A percentile compares a stretch with the other conserved stretches of the same genome.
phyloP scores from a whole-genome alignment of 1,284 basidiomycete species.

The Polyporus tsugae region DNA sequence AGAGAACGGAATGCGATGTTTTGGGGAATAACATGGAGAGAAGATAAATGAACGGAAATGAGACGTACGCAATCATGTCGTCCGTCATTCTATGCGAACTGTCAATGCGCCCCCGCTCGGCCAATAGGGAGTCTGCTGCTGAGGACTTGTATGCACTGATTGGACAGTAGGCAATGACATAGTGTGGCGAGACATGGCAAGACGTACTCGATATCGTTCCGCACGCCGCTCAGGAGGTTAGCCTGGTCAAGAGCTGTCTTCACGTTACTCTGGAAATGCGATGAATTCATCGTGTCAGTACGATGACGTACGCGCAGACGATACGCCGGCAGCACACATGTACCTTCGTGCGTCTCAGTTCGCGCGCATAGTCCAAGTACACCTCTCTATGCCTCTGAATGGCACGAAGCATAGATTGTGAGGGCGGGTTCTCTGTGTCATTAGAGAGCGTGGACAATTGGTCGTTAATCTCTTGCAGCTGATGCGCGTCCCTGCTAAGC shows the following conservation, averaged over 20 bases:
- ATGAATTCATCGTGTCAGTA: not conserved
- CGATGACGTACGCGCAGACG: constrained; percentile 14
- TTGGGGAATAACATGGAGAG: not conserved
- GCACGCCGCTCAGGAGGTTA: constrained; percentile 89
- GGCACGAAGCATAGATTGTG: constrained; percentile 87
- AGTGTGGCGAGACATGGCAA: not conserved
- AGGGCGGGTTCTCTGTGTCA: constrained; percentile 78
- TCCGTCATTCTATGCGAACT: constrained; percentile 96
- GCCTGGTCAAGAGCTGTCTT: constrained; percentile 86
- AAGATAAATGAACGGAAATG: not conserved
- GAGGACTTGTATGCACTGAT: constrained; percentile 87
- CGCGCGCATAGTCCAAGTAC: constrained; percentile 86
- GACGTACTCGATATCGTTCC: constrained; percentile 93
- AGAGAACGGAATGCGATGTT: not conserved
- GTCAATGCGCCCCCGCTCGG: constrained; percentile 90
- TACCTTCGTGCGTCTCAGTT: constrained; percentile 87
- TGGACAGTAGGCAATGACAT: constrained; percentile 5
- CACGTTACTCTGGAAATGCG: constrained; percentile 71
- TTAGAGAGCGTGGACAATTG: constrained; percentile 74
- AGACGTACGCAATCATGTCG: constrained; percentile 83
- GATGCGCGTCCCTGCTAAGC: constrained; percentile 31
- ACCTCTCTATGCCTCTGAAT: constrained; percentile 93
- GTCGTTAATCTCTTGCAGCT: constrained; percentile 89
- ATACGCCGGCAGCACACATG: constrained; percentile 15
- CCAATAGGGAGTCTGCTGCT: constrained; percentile 86